phyloP scores from a whole-genome alignment of 768 basidiomycete genomes.

The Lepiota venenata region DNA sequence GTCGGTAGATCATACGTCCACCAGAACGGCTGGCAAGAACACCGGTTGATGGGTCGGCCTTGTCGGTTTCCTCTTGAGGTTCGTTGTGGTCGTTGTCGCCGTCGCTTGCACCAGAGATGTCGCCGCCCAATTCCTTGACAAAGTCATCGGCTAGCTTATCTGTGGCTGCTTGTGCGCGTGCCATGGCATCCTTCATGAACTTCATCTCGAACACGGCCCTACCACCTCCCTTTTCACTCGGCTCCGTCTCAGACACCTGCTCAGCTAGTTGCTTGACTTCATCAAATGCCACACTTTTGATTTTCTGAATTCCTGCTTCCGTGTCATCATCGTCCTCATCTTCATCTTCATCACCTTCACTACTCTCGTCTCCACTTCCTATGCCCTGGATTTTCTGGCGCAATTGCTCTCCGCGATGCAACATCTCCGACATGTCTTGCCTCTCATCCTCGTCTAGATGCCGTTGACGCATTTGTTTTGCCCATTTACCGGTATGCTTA shows the following conservation, averaged over 20 bases:
- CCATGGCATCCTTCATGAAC: conserved; percentile 95
- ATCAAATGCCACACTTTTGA: conserved; percentile 72
- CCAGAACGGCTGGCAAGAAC: conserved; percentile 55
- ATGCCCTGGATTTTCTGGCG: conserved; percentile 72
- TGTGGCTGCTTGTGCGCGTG: conserved; percentile 54
- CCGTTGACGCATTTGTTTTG: conserved; percentile 64
- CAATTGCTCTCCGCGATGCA: conserved; percentile 77
- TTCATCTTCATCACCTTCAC: conserved; percentile 41
- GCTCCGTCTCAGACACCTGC: conserved; percentile 21
- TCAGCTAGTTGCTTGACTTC: conserved; percentile 58
- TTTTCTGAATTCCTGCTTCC: conserved; percentile 45
- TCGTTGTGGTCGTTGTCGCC: conserved; percentile 18
- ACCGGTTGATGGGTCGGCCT: conserved; percentile 26
- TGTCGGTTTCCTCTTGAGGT: conserved; percentile 3
- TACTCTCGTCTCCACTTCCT: conserved; percentile 48
- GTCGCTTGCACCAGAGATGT: conserved; percentile 22
- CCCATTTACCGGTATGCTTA: conserved; percentile 88
- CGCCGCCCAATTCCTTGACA: conserved; percentile 58
- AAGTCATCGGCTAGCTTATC: conserved; percentile 72
- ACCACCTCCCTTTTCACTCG: conserved; percentile 36
- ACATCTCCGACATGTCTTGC: conserved; percentile 80
- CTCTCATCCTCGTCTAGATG: conserved; percentile 55
- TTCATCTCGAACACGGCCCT: conserved; percentile 93
- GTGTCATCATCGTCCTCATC: conserved; percentile 35
- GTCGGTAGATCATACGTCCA: conserved; percentile 62